Percentiles rank a stretch among this genome's conserved stretches.
Evolutionary conservation across 805 yeast species (phyloP).

Genomic region (Vanderwaltozyma tropicalis): DNA sequence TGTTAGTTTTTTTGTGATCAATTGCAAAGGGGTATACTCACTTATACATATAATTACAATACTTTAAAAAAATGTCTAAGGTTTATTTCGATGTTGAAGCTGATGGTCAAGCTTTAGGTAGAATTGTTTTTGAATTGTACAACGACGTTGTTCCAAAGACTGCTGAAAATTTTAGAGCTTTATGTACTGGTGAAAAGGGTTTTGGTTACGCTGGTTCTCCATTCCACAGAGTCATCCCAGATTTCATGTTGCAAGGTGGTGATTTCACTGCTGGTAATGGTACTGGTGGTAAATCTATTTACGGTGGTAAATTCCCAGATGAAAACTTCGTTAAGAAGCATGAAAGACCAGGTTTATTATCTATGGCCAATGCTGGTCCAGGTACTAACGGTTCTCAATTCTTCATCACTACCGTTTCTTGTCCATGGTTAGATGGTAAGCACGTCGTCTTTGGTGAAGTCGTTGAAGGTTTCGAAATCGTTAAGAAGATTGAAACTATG

Average conservation of each 20-base stretch:
- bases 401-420: constrained; percentile 83
- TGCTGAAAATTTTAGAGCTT: constrained; percentile 90
- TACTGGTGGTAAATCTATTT: constrained; percentile 91
- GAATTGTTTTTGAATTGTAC: constrained; percentile 79
- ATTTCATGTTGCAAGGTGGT: constrained; percentile 98
- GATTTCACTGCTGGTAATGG: constrained; percentile 91
- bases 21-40: not conserved
- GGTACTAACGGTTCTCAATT: constrained; percentile 97
- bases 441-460: constrained; percentile 96
- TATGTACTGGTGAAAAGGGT: constrained; percentile 93
- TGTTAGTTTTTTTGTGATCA: not conserved
- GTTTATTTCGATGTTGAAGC: constrained; percentile 78
- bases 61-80: constrained; percentile 50
- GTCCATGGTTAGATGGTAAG: constrained; percentile 87
- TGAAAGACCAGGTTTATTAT: constrained; percentile 69
- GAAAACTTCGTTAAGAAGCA: constrained; percentile 70
- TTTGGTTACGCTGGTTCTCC: constrained; percentile 82
- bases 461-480: constrained; percentile 71
- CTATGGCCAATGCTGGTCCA: constrained; percentile 98
- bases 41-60: not conserved
- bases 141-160: constrained; percentile 92
- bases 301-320: constrained; percentile 65
- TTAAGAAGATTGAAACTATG: constrained; percentile 70
- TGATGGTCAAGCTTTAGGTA: constrained; percentile 68
- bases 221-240: constrained; percentile 96